Evolutionary conservation across 1,284 basidiomycete genomes (phyloP).

Genomic region (Irpex sp.): DNA sequence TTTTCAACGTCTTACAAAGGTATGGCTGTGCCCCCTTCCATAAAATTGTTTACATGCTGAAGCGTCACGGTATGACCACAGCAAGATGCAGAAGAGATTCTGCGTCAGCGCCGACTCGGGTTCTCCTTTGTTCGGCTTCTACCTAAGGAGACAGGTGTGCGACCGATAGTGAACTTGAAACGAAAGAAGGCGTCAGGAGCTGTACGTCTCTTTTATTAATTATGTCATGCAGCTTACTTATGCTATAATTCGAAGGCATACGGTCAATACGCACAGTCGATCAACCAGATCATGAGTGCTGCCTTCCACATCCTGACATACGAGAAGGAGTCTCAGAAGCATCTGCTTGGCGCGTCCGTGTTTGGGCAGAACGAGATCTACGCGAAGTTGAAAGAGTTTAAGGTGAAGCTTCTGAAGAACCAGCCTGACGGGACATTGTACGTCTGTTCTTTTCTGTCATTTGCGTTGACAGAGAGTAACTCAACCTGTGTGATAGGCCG

Average conservation of each 20-base stretch:
- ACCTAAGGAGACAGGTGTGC: slow-evolving; percentile 92
- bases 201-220: not conserved
- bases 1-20: slow-evolving; percentile 60
- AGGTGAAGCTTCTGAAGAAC: slow-evolving; percentile 46
- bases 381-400: slow-evolving; percentile 67
- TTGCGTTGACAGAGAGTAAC: not conserved
- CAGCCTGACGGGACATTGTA: slow-evolving; percentile 47
- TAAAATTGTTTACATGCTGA: not conserved
- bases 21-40: slow-evolving; percentile 21
- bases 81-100: slow-evolving; percentile 61
- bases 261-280: slow-evolving; percentile 45
- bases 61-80: slow-evolving; percentile 28
- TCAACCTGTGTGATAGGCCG: slow-evolving; percentile 46
- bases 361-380: slow-evolving; percentile 86
- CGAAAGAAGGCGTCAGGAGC: slow-evolving; percentile 41
- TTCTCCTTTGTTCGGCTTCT: slow-evolving; percentile 87
- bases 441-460: slow-evolving; percentile 18
- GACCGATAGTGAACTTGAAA: slow-evolving; percentile 92
- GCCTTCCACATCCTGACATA: slow-evolving; percentile 84
- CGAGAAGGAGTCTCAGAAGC: slow-evolving; percentile 71
- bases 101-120: slow-evolving; percentile 69
- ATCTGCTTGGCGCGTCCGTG: slow-evolving; percentile 74
- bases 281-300: slow-evolving; percentile 83
- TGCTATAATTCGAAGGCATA: not conserved
- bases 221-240: not conserved